phyloP scores from a whole-genome alignment of 805 yeast genomes.

The Isabelozyma heimii region DNA sequence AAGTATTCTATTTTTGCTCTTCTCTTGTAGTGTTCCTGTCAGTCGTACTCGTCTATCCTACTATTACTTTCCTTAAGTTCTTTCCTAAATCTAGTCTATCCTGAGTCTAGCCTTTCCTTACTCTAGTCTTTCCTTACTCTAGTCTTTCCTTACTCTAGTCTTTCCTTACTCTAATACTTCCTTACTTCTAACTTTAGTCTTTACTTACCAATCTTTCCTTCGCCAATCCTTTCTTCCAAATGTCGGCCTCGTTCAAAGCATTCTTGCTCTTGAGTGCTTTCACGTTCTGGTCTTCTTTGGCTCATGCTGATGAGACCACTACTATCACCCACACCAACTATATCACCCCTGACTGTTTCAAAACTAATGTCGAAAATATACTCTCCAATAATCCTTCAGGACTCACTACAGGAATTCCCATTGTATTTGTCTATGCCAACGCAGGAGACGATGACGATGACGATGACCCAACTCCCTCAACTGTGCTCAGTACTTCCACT shows the following conservation, averaged over 20 bases:
- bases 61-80: no score
- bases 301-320: conserved; percentile 11
- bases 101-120: background rate
- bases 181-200: background rate
- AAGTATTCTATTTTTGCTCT: no score
- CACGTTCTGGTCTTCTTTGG: background rate
- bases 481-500: conserved; percentile 14
- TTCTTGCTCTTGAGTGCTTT: background rate
- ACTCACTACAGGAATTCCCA: conserved; percentile 22
- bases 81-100: no score
- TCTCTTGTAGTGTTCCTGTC: no score
- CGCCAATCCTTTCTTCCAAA: background rate
- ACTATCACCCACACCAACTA: conserved; percentile 26
- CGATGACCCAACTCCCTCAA: conserved; percentile 2
- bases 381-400: conserved; percentile 15
- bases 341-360: conserved; percentile 20
- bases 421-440: conserved; percentile 27
- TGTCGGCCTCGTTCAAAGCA: background rate
- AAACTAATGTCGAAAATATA: conserved; percentile 12
- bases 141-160: background rate
- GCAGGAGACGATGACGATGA: conserved; percentile 1
- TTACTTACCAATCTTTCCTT: background rate
- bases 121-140: background rate
- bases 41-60: no score
- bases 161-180: background rate